Evolutionary conservation across 2,329 filamentous ascomycete species (phyloP).

Genomic region (Zymoseptoria crescenta): DNA sequence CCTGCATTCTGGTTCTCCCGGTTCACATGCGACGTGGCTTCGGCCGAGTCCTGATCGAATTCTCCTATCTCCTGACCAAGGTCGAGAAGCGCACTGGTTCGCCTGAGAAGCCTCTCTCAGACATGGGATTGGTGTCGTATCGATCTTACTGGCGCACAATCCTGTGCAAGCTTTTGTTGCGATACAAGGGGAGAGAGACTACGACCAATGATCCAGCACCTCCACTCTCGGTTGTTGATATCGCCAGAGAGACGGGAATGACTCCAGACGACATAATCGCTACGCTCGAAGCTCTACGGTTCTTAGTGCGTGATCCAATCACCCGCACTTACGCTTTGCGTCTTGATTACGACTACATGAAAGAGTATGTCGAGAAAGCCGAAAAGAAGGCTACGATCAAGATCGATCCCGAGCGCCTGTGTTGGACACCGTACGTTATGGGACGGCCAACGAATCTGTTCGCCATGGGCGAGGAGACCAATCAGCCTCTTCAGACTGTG

Average conservation of each 20-base stretch:
- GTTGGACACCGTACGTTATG: constrained; percentile 98
- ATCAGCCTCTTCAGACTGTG: constrained; percentile 61
- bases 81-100: constrained; percentile 92
- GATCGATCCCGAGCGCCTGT: constrained; percentile 69
- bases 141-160: constrained; percentile 93
- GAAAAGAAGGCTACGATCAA: constrained; percentile 81
- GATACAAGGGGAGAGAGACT: constrained; percentile 42
- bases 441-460: constrained; percentile 49
- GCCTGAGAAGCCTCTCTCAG: constrained; percentile 92
- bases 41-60: constrained; percentile 92
- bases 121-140: constrained; percentile 96
- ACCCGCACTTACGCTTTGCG: constrained; percentile 85
- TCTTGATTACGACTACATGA: constrained; percentile 77
- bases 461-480: constrained; percentile 31
- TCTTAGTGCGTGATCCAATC: constrained; percentile 79
- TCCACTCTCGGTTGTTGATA: constrained; percentile 48
- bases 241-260: constrained; percentile 87
- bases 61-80: constrained; percentile 90
- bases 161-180: constrained; percentile 73
- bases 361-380: constrained; percentile 81
- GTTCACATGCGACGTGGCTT: constrained; percentile 97
- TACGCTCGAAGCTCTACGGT: constrained; percentile 80
- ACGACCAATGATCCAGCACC: constrained; percentile 13
- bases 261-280: constrained; percentile 95
- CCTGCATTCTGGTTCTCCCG: constrained; percentile 89